phyloP scores from a whole-genome alignment of 306 rosid genomes.

The Ochetophila trinervis region DNA sequence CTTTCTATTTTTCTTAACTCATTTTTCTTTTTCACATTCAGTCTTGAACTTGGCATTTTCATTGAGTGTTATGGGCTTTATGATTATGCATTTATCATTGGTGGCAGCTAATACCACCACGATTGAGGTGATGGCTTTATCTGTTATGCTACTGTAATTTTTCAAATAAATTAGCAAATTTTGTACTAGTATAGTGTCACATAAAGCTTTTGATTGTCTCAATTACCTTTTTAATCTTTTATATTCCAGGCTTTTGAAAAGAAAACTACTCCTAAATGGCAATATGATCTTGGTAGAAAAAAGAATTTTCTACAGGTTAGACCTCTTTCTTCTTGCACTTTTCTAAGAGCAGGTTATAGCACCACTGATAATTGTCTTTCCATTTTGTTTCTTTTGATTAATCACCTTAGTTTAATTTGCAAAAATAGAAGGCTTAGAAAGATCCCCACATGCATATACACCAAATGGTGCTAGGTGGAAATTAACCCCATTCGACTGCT shows the following conservation, averaged over 20 bases:
- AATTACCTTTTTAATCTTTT: neutral
- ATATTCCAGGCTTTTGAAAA: constrained; percentile 59
- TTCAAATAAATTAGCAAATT: constrained; percentile 7
- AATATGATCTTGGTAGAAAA: constrained; percentile 61
- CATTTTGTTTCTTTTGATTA: neutral
- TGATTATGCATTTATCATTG: constrained; percentile 58
- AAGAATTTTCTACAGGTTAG: constrained; percentile 66
- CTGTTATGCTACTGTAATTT: neutral
- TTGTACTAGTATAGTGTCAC: constrained; percentile 10
- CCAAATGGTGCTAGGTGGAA: neutral
- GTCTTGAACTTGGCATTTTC: constrained; percentile 66
- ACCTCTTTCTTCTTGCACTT: constrained; percentile 6
- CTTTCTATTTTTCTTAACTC: neutral
- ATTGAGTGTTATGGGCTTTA: constrained; percentile 62
- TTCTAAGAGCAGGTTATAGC: neutral
- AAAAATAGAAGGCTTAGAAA: neutral
- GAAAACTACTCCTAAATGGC: constrained; percentile 50
- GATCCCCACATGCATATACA: neutral
- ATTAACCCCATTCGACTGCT: too few relatives aligned
- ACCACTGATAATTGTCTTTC: neutral
- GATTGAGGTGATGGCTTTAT: constrained; percentile 51
- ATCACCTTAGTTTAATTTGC: neutral
- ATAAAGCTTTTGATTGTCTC: constrained; percentile 17
- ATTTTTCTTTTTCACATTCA: constrained; percentile 28
- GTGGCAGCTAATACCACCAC: constrained; percentile 68